Evolutionary conservation across 169 alveolate species (phyloP).

Genomic region (Plasmodium vivax): DNA sequence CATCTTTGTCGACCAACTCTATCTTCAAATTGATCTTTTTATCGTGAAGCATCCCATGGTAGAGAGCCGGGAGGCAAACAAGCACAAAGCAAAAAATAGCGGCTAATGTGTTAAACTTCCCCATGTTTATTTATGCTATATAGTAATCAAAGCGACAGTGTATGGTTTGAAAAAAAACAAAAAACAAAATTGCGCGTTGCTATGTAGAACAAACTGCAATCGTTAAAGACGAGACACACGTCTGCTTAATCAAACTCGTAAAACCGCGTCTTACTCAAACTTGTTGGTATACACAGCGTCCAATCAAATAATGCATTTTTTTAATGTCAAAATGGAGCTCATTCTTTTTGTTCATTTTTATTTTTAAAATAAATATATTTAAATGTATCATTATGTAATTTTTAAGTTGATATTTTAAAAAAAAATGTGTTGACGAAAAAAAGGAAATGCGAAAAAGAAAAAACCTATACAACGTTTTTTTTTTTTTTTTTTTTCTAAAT

Average conservation of each 20-base stretch:
- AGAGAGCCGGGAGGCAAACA: slow-evolving; percentile 13
- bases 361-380: neutral
- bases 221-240: neutral
- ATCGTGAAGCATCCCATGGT: slow-evolving; percentile 12
- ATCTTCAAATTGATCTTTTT: slow-evolving; percentile 60
- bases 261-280: slow-evolving; percentile 3
- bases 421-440: neutral
- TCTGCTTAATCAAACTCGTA: neutral
- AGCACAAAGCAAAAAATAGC: slow-evolving; percentile 46
- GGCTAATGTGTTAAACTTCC: slow-evolving; percentile 13
- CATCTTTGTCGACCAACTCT: slow-evolving; percentile 63
- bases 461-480: neutral
- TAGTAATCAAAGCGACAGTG: neutral
- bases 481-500: slow-evolving; percentile 16
- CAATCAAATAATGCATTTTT: neutral
- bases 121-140: slow-evolving; percentile 14
- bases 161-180: slow-evolving; percentile 13
- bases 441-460: neutral
- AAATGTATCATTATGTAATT: neutral
- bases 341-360: neutral
- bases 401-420: neutral
- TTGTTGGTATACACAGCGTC: neutral
- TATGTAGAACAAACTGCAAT: slow-evolving; percentile 5
- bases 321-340: neutral
- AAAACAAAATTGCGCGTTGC: neutral